phyloP scores from a whole-genome alignment of 2,329 filamentous ascomycete genomes.

The Domatiomyces globalis region DNA sequence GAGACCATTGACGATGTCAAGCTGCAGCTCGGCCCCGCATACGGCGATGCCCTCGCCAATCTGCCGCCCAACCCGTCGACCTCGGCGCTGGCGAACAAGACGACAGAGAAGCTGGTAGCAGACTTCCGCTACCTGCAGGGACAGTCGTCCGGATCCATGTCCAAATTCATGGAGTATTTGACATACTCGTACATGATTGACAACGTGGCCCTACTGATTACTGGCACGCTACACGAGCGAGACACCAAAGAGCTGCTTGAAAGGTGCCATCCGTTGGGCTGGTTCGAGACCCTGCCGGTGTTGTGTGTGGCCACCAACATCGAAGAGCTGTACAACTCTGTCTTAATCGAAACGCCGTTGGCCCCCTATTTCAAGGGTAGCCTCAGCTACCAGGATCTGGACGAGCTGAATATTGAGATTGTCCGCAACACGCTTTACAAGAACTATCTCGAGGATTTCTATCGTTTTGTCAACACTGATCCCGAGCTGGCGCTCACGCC shows the following conservation, averaged over 20 bases:
- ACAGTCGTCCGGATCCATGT: conserved; percentile 78
- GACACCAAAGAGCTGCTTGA: conserved; percentile 92
- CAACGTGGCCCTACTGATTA: conserved; percentile 95
- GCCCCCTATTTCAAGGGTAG: conserved; percentile 96
- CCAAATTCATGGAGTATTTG: conserved; percentile 94
- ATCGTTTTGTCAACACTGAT: conserved; percentile 83
- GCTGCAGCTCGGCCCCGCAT: conserved; percentile 88
- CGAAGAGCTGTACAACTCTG: conserved; percentile 96
- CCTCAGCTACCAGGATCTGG: conserved; percentile 86
- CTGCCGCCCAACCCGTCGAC: conserved; percentile 95
- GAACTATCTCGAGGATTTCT: conserved; percentile 97
- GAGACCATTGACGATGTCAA: conserved; percentile 60
- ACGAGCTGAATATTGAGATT: conserved; percentile 98
- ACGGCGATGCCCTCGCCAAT: conserved; percentile 88
- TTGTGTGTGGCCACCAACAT: conserved; percentile 97
- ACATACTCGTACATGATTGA: conserved; percentile 99
- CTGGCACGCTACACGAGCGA: conserved; percentile 89
- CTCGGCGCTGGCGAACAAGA: conserved; percentile 83
- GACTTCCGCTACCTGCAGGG: conserved; percentile 95
- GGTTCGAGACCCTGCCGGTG: conserved; percentile 98
- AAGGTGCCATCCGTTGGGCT: conserved; percentile 88
- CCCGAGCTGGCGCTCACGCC: conserved; percentile 76
- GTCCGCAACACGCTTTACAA: conserved; percentile 97
- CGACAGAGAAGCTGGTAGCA: conserved; percentile 93
- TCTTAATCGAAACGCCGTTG: conserved; percentile 89